These are phyloP conservation scores for Aegilops longissima DNA, from an alignment of 176 grass and related monocot genomes.

Conservation along the genomic window DNA sequence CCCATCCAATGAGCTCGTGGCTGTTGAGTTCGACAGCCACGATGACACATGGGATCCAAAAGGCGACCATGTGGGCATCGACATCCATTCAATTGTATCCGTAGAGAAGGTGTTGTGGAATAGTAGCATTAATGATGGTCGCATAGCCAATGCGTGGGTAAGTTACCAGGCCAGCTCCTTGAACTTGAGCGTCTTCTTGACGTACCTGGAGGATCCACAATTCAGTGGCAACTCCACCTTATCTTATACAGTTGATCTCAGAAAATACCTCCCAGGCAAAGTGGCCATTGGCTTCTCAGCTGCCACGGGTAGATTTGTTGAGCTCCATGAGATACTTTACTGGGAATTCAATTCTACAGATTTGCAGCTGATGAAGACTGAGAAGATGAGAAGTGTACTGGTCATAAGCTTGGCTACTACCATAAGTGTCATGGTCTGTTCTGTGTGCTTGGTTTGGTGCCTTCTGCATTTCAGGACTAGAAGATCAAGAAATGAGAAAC, in stretches of 20 bases:
- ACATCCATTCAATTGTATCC: conserved; percentile 48
- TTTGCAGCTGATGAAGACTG: conserved; percentile 29
- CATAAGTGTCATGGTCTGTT: neutral
- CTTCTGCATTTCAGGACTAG: conserved; percentile 32
- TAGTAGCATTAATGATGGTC: conserved; percentile 46
- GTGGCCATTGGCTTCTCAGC: conserved; percentile 61
- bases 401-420: conserved; percentile 28
- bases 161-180: conserved; percentile 53
- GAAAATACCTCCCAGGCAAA: conserved; percentile 37
- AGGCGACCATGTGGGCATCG: conserved; percentile 56
- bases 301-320: conserved; percentile 39
- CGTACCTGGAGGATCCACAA: conserved; percentile 37
- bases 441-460: conserved; percentile 34
- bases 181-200: conserved; percentile 63
- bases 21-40: conserved; percentile 64
- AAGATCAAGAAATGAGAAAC: conserved; percentile 23
- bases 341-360: conserved; percentile 70
- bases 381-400: conserved; percentile 31
- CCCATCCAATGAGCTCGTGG: conserved; percentile 32
- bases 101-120: conserved; percentile 26
- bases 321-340: conserved; percentile 57
- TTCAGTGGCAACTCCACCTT: conserved; percentile 36
- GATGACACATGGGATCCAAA: conserved; percentile 44
- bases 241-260: conserved; percentile 46
- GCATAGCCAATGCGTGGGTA: conserved; percentile 50